phyloP scores from a whole-genome alignment of 441 rosid species.

The Geranium incanum region DNA sequence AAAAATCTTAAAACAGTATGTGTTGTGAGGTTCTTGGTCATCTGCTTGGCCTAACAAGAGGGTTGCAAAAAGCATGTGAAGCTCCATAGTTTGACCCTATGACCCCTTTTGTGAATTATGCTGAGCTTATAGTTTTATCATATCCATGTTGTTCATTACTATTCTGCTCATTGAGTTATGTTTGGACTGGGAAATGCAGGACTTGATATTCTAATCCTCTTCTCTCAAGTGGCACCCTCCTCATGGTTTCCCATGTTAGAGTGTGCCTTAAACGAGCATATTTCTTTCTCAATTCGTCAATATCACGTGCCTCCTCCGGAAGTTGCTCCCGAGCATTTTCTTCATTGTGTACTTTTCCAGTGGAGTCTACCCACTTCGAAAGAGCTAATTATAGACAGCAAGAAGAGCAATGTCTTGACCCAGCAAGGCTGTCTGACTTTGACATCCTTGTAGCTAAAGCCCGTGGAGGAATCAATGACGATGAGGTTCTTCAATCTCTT shows the following conservation, averaged over 20 bases:
- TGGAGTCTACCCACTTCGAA: constrained; percentile 17
- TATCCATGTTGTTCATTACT: neutral
- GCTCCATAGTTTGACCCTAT: neutral
- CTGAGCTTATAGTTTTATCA: neutral
- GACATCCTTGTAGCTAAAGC: constrained; percentile 30
- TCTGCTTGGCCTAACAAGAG: neutral
- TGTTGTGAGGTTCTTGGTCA: neutral
- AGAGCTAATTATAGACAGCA: constrained; percentile 18
- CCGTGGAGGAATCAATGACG: constrained; percentile 33
- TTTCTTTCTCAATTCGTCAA: constrained; percentile 19
- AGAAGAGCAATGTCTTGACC: constrained; percentile 14
- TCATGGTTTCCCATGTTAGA: constrained; percentile 30
- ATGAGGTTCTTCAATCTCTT: constrained; percentile 42
- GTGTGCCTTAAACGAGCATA: constrained; percentile 23
- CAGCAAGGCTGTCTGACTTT: constrained; percentile 22
- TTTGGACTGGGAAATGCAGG: neutral
- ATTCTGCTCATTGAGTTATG: neutral
- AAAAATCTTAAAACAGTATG: neutral
- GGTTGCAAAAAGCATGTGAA: neutral
- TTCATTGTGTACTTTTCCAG: constrained; percentile 7
- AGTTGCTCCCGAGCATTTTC: constrained; percentile 21
- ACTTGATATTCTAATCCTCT: neutral
- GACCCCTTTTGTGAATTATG: neutral
- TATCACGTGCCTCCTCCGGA: constrained; percentile 17
- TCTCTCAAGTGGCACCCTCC: neutral